These are phyloP conservation scores for Monosporascus sp. DNA, from an alignment of 2,329 filamentous ascomycete genomes.

Conservation along the genomic window DNA sequence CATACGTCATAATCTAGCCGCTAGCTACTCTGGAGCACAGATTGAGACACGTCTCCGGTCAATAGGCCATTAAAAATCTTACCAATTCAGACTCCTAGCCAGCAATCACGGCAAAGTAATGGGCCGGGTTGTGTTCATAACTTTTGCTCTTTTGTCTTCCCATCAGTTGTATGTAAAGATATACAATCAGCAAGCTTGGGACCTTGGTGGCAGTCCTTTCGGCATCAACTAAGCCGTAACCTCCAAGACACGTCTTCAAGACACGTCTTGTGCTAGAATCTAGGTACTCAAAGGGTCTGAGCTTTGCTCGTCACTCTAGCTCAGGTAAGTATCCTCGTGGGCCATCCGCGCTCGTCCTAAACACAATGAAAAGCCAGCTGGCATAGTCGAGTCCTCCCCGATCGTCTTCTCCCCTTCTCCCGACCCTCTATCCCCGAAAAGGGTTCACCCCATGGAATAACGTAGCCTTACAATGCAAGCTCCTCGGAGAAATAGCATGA, in stretches of 20 bases:
- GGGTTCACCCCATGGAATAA: background rate
- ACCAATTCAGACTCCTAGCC: no score
- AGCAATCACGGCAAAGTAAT: background rate
- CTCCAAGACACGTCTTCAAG: background rate
- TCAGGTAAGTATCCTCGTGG: background rate
- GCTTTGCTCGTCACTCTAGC: background rate
- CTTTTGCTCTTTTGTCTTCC: background rate
- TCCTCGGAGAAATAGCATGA: background rate
- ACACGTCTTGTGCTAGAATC: background rate
- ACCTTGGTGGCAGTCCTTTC: no score
- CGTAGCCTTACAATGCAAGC: background rate
- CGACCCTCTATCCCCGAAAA: background rate
- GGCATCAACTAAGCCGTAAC: no score
- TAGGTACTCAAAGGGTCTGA: background rate
- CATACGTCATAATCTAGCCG: no score
- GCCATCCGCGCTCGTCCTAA: background rate
- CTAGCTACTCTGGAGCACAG: no score
- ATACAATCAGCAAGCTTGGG: background rate
- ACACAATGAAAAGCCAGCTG: constrained; percentile 1
- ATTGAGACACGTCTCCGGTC: no score
- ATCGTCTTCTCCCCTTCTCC: background rate
- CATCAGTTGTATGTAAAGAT: background rate
- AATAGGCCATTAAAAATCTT: no score
- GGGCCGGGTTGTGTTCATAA: background rate
- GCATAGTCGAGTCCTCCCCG: background rate